Conservation (phyloP, 345 rosid species). For the Balakata baccata region DNA sequence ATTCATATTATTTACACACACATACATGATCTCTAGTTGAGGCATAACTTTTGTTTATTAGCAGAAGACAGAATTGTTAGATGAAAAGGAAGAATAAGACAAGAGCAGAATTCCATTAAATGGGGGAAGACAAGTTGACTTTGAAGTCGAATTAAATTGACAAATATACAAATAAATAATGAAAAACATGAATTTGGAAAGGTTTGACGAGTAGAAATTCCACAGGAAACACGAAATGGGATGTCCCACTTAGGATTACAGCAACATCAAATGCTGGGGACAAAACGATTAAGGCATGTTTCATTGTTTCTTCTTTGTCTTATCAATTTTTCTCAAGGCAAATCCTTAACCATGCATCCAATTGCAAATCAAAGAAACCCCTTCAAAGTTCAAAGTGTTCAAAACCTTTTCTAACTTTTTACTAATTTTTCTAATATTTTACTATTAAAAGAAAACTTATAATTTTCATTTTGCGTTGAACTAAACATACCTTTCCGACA, state of each 20-base stretch:
- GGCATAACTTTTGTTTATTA: not conserved
- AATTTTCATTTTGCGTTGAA: not conserved
- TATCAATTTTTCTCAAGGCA: not conserved
- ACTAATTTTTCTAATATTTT: not conserved
- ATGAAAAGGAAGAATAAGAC: not conserved
- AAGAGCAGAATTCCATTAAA: not conserved
- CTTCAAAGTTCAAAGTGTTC: slow-evolving; percentile 26
- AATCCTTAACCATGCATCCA: slow-evolving; percentile 17
- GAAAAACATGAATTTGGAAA: not conserved
- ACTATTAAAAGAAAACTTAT: not conserved
- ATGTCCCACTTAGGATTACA: slow-evolving; percentile 32
- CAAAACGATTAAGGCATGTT: slow-evolving; percentile 2
- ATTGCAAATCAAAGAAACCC: slow-evolving; percentile 37
- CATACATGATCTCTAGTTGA: too few relatives aligned
- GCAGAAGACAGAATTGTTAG: not conserved
- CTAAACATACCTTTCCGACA: slow-evolving; percentile 19
- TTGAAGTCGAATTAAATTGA: not conserved
- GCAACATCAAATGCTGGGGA: slow-evolving; percentile 8
- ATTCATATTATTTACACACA: too few relatives aligned
- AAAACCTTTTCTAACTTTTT: slow-evolving; percentile 14
- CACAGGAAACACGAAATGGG: slow-evolving; percentile 16
- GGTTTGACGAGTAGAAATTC: slow-evolving; percentile 2
- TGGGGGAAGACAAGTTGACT: not conserved
- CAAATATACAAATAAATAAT: not conserved
- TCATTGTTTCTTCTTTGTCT: slow-evolving; percentile 14